These are phyloP conservation scores for Ensete glaucum DNA, from an alignment of 176 grass and related monocot species.

Conservation along the genomic window DNA sequence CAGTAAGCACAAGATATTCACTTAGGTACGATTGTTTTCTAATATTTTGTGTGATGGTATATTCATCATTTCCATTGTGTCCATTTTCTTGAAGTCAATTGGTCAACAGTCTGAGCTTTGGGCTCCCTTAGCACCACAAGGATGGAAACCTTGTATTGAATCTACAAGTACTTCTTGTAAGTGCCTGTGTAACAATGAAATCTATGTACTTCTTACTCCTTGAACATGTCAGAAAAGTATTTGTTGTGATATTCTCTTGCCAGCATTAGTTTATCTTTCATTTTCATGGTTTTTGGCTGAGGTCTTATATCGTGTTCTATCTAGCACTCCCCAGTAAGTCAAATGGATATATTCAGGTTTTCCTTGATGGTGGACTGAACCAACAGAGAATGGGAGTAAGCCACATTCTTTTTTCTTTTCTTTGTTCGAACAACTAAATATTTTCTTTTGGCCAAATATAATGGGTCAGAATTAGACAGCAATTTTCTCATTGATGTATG, in stretches of 20 bases:
- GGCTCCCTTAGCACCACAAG: conserved; percentile 57
- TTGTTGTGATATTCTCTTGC: background rate
- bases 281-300: background rate
- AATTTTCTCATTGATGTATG: conserved; percentile 11
- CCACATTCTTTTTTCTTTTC: background rate
- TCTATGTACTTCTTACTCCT: background rate
- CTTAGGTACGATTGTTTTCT: conserved; percentile 6
- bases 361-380: conserved; percentile 95
- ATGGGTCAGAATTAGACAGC: conserved; percentile 3
- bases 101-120: conserved; percentile 64
- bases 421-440: background rate
- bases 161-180: conserved; percentile 39
- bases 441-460: background rate
- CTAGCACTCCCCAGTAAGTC: conserved; percentile 38
- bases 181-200: conserved; percentile 6
- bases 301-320: background rate
- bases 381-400: conserved; percentile 96
- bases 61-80: conserved; percentile 7
- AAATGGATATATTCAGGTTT: conserved; percentile 88
- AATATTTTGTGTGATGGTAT: background rate
- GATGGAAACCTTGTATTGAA: conserved; percentile 64
- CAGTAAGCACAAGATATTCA: conserved; percentile 40
- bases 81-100: conserved; percentile 35
- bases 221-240: conserved; percentile 1
- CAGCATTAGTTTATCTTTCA: conserved; percentile 14